A percentile compares a stretch with the other conserved stretches of the same genome.
These are phyloP conservation scores for Alternaria arborescens DNA, from an alignment of 2,329 filamentous ascomycete species.

Conservation along the genomic window DNA sequence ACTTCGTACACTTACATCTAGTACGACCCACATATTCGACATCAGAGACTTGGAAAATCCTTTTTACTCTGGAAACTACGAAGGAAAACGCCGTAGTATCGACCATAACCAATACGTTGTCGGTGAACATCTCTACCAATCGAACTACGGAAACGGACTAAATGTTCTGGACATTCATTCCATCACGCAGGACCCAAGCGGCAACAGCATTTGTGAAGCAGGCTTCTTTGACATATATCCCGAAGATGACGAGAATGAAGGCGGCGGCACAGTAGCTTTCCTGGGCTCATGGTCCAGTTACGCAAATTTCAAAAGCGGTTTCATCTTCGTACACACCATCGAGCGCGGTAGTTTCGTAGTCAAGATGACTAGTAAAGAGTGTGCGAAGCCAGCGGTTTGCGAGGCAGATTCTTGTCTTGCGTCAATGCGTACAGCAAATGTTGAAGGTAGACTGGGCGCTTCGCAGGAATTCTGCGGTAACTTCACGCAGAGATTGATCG, in stretches of 20 bases:
- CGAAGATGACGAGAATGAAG: constrained; percentile 49
- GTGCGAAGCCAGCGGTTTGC: constrained; percentile 32
- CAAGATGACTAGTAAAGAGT: constrained; percentile 38
- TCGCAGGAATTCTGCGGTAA: constrained; percentile 30
- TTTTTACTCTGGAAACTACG: constrained; percentile 52
- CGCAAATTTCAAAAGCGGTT: constrained; percentile 44
- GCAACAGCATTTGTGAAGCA: constrained; percentile 49
- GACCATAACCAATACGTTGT: constrained; percentile 57
- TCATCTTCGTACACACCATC: constrained; percentile 48
- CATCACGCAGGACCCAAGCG: constrained; percentile 49
- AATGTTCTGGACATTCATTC: constrained; percentile 48
- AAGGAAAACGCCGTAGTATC: constrained; percentile 44
- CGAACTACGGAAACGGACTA: constrained; percentile 52
- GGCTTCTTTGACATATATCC: constrained; percentile 54
- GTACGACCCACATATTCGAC: constrained; percentile 45
- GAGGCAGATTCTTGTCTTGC: constrained; percentile 27
- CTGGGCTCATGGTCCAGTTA: constrained; percentile 54
- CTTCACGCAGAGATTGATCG: constrained; percentile 27
- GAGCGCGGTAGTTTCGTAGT: constrained; percentile 47
- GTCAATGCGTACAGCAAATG: constrained; percentile 30
- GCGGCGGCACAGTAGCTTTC: constrained; percentile 50
- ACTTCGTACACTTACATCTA: too few species aligned
- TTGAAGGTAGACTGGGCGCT: constrained; percentile 27
- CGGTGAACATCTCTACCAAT: constrained; percentile 50
- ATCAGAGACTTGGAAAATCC: constrained; percentile 42